Percentiles rank a stretch among this genome's conserved stretches.
Evolutionary conservation across 2,329 filamentous ascomycete genomes (phyloP).

Genomic region (Nemania diffusa): DNA sequence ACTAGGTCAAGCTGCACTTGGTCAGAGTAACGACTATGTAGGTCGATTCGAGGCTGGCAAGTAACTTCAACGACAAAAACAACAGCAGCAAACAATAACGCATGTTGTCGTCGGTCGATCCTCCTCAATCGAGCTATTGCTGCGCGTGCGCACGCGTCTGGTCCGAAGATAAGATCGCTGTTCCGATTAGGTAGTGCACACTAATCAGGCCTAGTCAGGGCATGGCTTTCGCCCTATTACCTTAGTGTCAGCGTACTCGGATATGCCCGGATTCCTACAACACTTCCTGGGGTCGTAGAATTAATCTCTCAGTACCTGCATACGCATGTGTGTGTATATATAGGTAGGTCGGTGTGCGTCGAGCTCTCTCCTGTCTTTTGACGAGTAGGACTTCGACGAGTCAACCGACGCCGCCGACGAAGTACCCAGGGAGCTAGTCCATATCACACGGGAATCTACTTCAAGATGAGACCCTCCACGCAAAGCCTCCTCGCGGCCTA

Average conservation of each 20-base stretch:
- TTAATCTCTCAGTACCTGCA: conserved; percentile 1
- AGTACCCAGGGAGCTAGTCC: neutral
- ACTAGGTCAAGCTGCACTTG: neutral
- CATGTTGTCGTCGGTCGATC: too few species aligned
- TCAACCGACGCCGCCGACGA: neutral
- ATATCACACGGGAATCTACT: neutral
- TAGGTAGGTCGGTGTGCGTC: neutral
- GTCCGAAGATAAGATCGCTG: neutral
- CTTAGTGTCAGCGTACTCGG: neutral
- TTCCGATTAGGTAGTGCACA: neutral
- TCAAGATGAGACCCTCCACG: conserved; percentile 19
- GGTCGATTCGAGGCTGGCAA: neutral
- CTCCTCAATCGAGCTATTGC: neutral
- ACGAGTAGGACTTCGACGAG: neutral
- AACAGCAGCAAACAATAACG: too few species aligned
- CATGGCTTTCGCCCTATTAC: neutral
- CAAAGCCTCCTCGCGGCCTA: conserved; percentile 23
- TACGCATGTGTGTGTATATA: neutral
- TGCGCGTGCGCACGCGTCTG: neutral
- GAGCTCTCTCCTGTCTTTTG: neutral
- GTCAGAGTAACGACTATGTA: too few species aligned
- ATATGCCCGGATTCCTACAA: conserved; percentile 1
- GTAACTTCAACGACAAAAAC: neutral
- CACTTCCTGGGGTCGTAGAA: neutral
- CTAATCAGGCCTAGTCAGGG: neutral